Base-by-base conservation (phyloP, 2,329 filamentous ascomycete species). In the Teratosphaeria zuluensis region DNA sequence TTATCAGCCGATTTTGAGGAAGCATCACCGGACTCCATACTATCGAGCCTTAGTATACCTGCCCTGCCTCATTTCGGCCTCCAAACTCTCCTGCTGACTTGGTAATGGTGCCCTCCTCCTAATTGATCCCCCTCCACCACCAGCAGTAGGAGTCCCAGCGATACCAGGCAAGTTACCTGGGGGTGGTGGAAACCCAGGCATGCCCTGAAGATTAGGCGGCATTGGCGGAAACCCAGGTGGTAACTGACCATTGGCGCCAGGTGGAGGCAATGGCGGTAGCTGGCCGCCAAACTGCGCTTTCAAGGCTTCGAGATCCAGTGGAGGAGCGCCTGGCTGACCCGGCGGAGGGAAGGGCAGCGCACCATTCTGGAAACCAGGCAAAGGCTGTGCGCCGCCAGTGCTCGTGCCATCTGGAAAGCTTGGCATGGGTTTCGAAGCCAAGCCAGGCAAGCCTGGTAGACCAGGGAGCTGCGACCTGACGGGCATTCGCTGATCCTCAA, bases 401-500 rank as follows among this genome's bases (percentile, higher is more conserved):
- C 78, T 73, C 54, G 79, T 73, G 71, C 75, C 74, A 57, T 76
- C 73, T 61, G 70, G 71, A 19, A 71, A 66, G 52, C 32, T 53
- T 32, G 52, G 52, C 52, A 21, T 31, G 8, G 52, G 28, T 53
- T 19, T 31, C 28, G 52, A 53, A 4, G 52, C 52, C 35, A 66
- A 59, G 8, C 63, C 66, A 38, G 78, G 81, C 42, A 83, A 77
- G 32, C 84, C 88, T 4, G 85, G 86, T 58, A 88, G 81, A 31
- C 81, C 80, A 3, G 73, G 82, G 8, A 82, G 71, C 66, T 82
- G 84, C 32, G 84, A 75, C n/a, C 42, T 48, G 4, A 21, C 42
- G 21, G 82, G 87, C 82, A 88, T 90, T 73, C 88, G 89, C 72
- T 99, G 94, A 68, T 99, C 94, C 56, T 95, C 87, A 52, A 97